Percentiles rank a stretch among this genome's conserved stretches.
phyloP scores from a whole-genome alignment of 768 basidiomycete genomes.

The Serpula lacrymans region DNA sequence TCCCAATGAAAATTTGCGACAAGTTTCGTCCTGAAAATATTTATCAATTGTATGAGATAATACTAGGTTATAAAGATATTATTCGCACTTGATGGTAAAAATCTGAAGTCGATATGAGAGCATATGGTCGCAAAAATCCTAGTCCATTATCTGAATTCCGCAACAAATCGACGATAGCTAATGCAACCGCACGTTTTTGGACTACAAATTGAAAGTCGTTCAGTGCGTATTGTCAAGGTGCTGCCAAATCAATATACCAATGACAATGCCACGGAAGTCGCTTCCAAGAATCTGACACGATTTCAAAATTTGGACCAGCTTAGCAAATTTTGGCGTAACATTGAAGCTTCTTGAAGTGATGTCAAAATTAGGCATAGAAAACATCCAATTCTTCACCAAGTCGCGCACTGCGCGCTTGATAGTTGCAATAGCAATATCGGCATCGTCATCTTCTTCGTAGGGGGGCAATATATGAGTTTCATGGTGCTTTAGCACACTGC shows the following conservation, averaged over 20 bases:
- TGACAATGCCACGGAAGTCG: conserved; percentile 60
- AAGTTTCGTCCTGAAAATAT: conserved; percentile 41
- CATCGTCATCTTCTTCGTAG: conserved; percentile 35
- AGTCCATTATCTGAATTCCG: conserved; percentile 48
- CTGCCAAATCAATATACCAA: conserved; percentile 47
- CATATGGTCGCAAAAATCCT: conserved; percentile 53
- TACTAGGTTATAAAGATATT: neutral
- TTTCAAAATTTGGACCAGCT: conserved; percentile 56
- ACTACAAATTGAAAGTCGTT: conserved; percentile 43
- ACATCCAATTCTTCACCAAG: conserved; percentile 58
- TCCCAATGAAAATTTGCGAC: conserved; percentile 49
- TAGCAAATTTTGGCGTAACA: conserved; percentile 63
- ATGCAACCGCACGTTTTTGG: conserved; percentile 48
- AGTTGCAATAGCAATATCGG: conserved; percentile 15
- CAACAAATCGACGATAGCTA: conserved; percentile 56
- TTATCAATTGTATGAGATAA: conserved; percentile 2
- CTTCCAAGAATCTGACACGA: conserved; percentile 51
- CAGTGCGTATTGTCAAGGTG: conserved; percentile 1
- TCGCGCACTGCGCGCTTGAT: conserved; percentile 26
- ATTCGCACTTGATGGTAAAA: conserved; percentile 29
- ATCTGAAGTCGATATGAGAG: conserved; percentile 41
- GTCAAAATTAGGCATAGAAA: conserved; percentile 61
- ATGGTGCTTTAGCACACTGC: conserved; percentile 44
- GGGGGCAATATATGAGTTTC: conserved; percentile 29
- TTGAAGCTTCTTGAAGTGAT: conserved; percentile 58